Evolutionary conservation across 2,329 filamentous ascomycete species (phyloP).

Genomic region (Phaeoacremonium minimum): DNA sequence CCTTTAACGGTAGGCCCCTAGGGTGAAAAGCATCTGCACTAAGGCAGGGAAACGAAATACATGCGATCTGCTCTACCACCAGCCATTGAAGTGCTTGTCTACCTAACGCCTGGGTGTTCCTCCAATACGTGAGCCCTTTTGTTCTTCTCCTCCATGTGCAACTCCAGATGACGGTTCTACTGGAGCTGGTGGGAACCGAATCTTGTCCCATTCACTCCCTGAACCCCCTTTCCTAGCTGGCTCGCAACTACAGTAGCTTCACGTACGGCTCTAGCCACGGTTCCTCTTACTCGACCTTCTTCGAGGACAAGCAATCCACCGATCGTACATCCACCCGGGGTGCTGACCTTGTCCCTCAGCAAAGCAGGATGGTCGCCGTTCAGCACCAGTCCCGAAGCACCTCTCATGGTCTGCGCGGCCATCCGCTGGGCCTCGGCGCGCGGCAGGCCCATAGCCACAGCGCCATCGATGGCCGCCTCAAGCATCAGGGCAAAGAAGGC

Average conservation of each 20-base stretch:
- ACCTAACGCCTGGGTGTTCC: too few relatives aligned
- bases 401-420: constrained; percentile 76
- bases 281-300: constrained; percentile 65
- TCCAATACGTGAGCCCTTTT: too few relatives aligned
- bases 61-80: too few relatives aligned
- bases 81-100: too few relatives aligned
- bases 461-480: constrained; percentile 72
- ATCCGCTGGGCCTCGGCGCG: constrained; percentile 69
- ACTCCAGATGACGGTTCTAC: too few relatives aligned
- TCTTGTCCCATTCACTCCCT: constrained; percentile 44
- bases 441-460: constrained; percentile 73
- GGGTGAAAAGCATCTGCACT: too few relatives aligned
- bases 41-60: too few relatives aligned
- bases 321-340: constrained; percentile 75
- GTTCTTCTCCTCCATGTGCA: too few relatives aligned
- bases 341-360: constrained; percentile 71
- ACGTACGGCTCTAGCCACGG: constrained; percentile 62
- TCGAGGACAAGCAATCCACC: constrained; percentile 70
- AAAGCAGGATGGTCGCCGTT: constrained; percentile 71
- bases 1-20: too few relatives aligned
- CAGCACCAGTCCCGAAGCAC: constrained; percentile 65
- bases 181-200: constrained; percentile 12
- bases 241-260: constrained; percentile 68
- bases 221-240: constrained; percentile 54
- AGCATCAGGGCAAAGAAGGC: constrained; percentile 74